Conservation (phyloP, 441 rosid genomes). For the Arabidopsis hybrid region DNA sequence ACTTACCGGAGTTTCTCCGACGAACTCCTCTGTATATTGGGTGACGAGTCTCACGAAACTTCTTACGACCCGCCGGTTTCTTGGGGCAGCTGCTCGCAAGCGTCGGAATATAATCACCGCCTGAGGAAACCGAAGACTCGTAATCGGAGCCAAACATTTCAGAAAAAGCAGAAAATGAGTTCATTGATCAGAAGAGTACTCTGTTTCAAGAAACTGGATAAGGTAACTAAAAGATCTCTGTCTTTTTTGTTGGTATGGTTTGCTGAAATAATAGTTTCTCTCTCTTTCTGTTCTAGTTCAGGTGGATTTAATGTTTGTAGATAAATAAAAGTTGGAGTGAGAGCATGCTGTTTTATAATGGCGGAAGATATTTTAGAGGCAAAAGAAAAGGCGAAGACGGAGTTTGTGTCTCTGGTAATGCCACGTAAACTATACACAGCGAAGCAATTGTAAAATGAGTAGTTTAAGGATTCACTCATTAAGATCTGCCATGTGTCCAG, state of each 20-base stretch:
- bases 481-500: not conserved
- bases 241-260: not conserved
- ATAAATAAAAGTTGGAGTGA: constrained; percentile 4
- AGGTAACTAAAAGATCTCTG: not conserved
- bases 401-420: constrained; percentile 8
- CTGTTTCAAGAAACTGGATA: constrained; percentile 4
- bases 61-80: constrained; percentile 59
- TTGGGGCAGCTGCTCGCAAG: constrained; percentile 40
- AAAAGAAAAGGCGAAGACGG: constrained; percentile 13
- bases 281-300: constrained; percentile 1
- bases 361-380: not conserved
- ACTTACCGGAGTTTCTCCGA: constrained; percentile 58
- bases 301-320: constrained; percentile 16
- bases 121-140: constrained; percentile 15
- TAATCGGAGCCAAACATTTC: constrained; percentile 38
- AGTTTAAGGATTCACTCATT: not conserved
- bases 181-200: constrained; percentile 3
- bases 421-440: constrained; percentile 9
- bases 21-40: constrained; percentile 69
- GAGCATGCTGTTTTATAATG: constrained; percentile 30
- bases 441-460: not conserved
- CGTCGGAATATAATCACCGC: constrained; percentile 22
- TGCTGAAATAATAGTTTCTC: not conserved
- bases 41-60: constrained; percentile 73
- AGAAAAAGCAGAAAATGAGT: constrained; percentile 25